phyloP scores from a whole-genome alignment of 2,329 filamentous ascomycete species.

The Septoria petroselini region DNA sequence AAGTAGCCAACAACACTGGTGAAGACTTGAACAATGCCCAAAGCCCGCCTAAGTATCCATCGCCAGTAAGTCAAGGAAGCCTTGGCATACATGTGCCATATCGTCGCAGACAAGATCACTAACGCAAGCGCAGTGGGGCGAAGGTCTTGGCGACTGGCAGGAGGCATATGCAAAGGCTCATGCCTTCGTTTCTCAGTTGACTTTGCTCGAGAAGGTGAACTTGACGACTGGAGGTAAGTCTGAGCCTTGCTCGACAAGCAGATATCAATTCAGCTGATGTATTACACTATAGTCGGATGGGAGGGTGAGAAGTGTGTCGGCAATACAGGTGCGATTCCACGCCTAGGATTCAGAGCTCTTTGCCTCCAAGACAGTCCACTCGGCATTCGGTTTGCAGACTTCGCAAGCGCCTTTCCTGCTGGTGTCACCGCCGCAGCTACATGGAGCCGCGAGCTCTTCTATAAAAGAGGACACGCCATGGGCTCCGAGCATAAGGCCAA shows the following conservation, averaged over 20 bases:
- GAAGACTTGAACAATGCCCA: conserved; percentile 32
- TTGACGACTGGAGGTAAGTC: conserved; percentile 65
- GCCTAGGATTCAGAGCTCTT: conserved; percentile 67
- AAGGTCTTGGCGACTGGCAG: conserved; percentile 69
- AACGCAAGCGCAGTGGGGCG: conserved; percentile 59
- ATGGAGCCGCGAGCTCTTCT: conserved; percentile 71
- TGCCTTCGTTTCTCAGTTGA: conserved; percentile 77
- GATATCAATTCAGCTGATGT: background rate
- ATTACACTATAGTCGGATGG: conserved; percentile 65
- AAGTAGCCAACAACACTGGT: conserved; percentile 24
- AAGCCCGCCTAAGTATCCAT: conserved; percentile 73
- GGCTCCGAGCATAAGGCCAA: conserved; percentile 71
- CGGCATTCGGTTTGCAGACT: conserved; percentile 74
- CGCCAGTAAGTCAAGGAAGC: conserved; percentile 56
- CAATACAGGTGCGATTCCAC: conserved; percentile 65
- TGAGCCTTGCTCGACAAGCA: background rate
- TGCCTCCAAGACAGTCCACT: conserved; percentile 85
- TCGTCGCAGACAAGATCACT: background rate
- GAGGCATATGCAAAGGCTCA: conserved; percentile 72
- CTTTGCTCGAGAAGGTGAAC: conserved; percentile 87
- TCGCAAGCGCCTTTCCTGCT: conserved; percentile 75
- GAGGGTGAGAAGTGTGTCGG: conserved; percentile 72
- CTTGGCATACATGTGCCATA: background rate
- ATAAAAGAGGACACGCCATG: conserved; percentile 68
- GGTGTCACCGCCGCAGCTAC: conserved; percentile 79